Evolutionary conservation across 2,329 filamentous ascomycete species (phyloP), one percentile per base, ranked within the genome.

Genomic region (Trichoderma sp.): DNA sequence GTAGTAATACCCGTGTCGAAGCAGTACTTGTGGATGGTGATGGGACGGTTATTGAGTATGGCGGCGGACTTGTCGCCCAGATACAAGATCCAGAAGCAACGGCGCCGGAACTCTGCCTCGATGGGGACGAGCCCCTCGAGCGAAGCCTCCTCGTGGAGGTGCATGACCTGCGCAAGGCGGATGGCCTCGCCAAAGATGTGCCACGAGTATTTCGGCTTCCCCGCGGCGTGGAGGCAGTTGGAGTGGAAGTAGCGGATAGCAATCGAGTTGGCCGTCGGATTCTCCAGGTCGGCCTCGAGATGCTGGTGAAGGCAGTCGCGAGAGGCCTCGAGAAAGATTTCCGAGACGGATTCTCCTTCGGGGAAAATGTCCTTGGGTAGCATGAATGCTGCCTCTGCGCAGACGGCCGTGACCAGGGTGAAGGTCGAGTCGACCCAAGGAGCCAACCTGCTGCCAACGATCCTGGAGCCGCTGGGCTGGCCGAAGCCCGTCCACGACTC

Each of bases 211-310:
- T 84, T 82, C 4, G 85, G 84, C 56, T 85, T 86, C 0, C 85
- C 86, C 0, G 84, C 80, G 1, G 85, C 85, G 64, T 87, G 86
- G 3, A 87, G 78, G 59, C 85, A 86, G 72, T 86, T 86, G 16
- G 86, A 87, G 68, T 87, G 86, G 29, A 86, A 85, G 69, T 86
- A 86, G 4, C 86, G 83, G 21, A 86, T 85, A 3, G 83, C 81
- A 31, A 87, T 81, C 4, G 86, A 87, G 64, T 83, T 85, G 1
- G 85, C 84, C 67, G 82, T 84, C 0, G 86, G 86, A 12, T 79
- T 82, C 64, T 86, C 85, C 0, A 87, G 79, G 38, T 87, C 86
- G 0, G 81, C 81, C 38, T 87, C 85, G 0, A 86, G 78, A 35
- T 86, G 86, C 24, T 81, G 81, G 16, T 81, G 80, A 8, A 87